These are phyloP conservation scores for Hysterangium stoloniferum DNA, from an alignment of 768 basidiomycete species.

Conservation along the genomic window DNA sequence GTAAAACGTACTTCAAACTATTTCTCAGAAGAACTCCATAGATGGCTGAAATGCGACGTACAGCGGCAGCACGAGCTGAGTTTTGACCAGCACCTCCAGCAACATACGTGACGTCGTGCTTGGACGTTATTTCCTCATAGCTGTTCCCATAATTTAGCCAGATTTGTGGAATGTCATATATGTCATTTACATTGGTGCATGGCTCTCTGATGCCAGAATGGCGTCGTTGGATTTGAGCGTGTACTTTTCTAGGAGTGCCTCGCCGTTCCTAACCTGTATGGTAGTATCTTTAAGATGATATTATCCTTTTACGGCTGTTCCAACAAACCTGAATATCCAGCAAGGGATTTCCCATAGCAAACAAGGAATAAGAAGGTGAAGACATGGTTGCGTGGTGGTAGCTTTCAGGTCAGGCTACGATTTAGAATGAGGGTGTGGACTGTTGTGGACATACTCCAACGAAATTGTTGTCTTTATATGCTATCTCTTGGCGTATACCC, in stretches of 20 bases:
- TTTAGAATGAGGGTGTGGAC: not conserved
- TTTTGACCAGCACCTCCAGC: constrained; percentile 98
- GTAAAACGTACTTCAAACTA: constrained; percentile 75
- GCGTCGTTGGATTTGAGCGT: constrained; percentile 90
- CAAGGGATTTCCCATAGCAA: constrained; percentile 93
- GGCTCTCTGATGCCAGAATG: constrained; percentile 87
- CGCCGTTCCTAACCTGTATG: constrained; percentile 64
- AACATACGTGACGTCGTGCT: constrained; percentile 78
- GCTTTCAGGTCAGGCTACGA: not conserved
- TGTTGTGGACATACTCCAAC: not conserved
- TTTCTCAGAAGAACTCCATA: constrained; percentile 10
- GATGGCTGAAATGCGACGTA: constrained; percentile 33
- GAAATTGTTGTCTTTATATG: too few species aligned
- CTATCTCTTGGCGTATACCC: not conserved
- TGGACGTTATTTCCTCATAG: constrained; percentile 79
- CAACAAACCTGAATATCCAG: constrained; percentile 77
- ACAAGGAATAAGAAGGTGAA: constrained; percentile 50
- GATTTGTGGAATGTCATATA: not conserved
- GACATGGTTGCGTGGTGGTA: constrained; percentile 28
- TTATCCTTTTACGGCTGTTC: not conserved
- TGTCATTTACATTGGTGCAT: constrained; percentile 67
- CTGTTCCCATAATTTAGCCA: constrained; percentile 33
- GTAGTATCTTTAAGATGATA: not conserved
- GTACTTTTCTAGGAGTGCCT: constrained; percentile 83
- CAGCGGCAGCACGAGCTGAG: constrained; percentile 91